Base-by-base conservation (phyloP, 1,284 basidiomycete genomes). In the Earliella scabrosa region DNA sequence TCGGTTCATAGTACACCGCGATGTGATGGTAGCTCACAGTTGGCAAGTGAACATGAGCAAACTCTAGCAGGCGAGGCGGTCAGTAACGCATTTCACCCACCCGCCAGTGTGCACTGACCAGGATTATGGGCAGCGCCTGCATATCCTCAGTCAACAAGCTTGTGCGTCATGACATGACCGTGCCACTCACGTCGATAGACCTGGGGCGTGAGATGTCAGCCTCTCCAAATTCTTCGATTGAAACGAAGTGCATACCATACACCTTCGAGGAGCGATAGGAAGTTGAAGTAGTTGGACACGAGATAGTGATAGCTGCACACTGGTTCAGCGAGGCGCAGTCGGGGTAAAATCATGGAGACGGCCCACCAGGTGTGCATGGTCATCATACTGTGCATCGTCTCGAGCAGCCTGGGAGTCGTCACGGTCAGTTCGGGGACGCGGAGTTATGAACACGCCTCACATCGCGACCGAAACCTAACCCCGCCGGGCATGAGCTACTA, bases 361-460 rank as follows among this genome's bases (percentile, higher is more conserved):
- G n/a, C 41, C 10, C n/a, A 54, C 53, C 53, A 54, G 4, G 43
- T 44, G 31, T 54, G 40, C 53, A 50, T 54, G 7, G 53, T 54
- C 39, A 54, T 35, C 21, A 43, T 24, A 7, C 46, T 29, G 20
- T 54, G 53, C 4, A 34, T 20, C 1, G 46, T 54, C 21, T 54
- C 53, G 26, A 54, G 41, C 2, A 44, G 10, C 32, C 50, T 52
- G n/a, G 16, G 16, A 24, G 11, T 1, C 35, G 2, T 16, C 11
- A 23, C 32, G 13, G 21, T 0, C 11, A 2, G 5, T 21, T 31
- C 18, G 3, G 23, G 26, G 7, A 2, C 6, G 11, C 6, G 8
- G 18, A 40, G 26, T 13, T 6, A 16, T 16, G 20, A 14, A 20
- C 16, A 16, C 9, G 10, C 3, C 50, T 13, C n/a, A 52, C 50